phyloP scores from a whole-genome alignment of 257 asterid genomes.

The Apocynum venetum region DNA sequence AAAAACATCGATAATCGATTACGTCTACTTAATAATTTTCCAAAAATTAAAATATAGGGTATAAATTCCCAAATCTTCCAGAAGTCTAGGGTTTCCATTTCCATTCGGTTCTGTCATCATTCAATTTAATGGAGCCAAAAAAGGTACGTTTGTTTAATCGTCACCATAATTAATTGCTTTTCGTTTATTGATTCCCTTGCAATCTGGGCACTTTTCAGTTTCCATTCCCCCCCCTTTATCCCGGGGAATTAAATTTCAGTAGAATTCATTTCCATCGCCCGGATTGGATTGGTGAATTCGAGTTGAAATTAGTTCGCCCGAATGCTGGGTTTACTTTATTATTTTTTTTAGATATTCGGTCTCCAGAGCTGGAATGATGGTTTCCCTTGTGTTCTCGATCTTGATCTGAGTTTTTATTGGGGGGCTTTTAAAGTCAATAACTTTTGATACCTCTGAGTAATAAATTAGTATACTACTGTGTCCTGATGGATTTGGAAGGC shows the following conservation, averaged over 20 bases:
- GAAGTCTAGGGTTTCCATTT: slow-evolving; percentile 24
- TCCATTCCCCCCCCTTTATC: background rate
- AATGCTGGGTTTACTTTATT: slow-evolving; percentile 4
- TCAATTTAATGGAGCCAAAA: slow-evolving; percentile 18
- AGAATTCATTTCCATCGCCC: slow-evolving; percentile 21
- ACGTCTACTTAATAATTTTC: background rate
- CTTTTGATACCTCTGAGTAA: background rate
- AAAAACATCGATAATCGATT: background rate
- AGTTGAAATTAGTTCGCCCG: background rate
- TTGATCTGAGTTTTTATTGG: slow-evolving; percentile 40
- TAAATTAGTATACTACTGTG: background rate
- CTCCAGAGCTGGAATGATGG: slow-evolving; percentile 58
- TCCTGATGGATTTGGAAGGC: slow-evolving; percentile 47
- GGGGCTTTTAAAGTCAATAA: background rate
- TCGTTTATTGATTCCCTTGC: slow-evolving; percentile 3
- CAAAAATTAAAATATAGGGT: background rate
- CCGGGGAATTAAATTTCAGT: background rate
- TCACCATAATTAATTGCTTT: slow-evolving; percentile 9
- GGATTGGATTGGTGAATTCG: background rate
- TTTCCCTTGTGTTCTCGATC: slow-evolving; percentile 54
- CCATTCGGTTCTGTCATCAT: slow-evolving; percentile 20
- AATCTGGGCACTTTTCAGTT: slow-evolving; percentile 12
- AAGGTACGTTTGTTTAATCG: slow-evolving; percentile 30
- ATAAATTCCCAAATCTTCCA: slow-evolving; percentile 17
- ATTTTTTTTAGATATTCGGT: slow-evolving; percentile 16